Evolutionary conservation across 2,329 filamentous ascomycete species (phyloP), one percentile per base, ranked within the genome.

Genomic region (Colletotrichum euphorbiae): DNA sequence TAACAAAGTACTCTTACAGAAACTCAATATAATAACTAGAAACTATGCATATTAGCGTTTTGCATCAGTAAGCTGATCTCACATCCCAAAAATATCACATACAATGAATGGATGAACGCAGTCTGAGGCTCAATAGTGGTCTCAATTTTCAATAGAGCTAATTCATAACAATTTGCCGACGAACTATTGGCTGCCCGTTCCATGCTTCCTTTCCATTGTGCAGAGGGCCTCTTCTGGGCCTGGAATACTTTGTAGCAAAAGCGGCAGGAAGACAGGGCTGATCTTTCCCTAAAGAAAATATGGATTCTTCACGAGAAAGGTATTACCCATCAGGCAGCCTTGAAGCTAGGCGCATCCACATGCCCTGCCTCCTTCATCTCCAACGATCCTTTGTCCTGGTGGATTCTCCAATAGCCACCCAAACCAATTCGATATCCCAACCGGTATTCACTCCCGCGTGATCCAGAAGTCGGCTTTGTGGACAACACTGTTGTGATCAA

Each of bases 111-210:
- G 28, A 60, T 28, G 45, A 48, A 42, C 45, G n/a, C 17, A 51
- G 17, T 40, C 8, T 36, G 45, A 52, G 45, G 15, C 42, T 57
- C 31, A 42, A 40, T 42, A 33, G 54, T 60, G n/a, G 43, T 63
- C 48, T 40, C 24, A 24, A 13, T 63, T 60, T 36, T 51, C 33
- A 66, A 45, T 58, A 46, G 59, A 65, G 60, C 58, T 70, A 50
- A 42, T 65, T 64, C 54, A n/a, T 69, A 70, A 69, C 64, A 70
- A 70, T 70, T 58, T 70, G 68, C 58, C 65, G 38, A 70, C 52
- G 64, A 59, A 70, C 54, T 64, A 54, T 63, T 68, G 58, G 21
- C 40, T 63, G 52, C 59, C 57, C 67, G 48, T 48, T 69, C 56
- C 52, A 62, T 57, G 43, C 42, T 50, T 45, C 42, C 48, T 40